These are phyloP conservation scores for Aurantiochytrium sp. DNA, from an alignment of 108 stramenopile species.

Conservation along the genomic window DNA sequence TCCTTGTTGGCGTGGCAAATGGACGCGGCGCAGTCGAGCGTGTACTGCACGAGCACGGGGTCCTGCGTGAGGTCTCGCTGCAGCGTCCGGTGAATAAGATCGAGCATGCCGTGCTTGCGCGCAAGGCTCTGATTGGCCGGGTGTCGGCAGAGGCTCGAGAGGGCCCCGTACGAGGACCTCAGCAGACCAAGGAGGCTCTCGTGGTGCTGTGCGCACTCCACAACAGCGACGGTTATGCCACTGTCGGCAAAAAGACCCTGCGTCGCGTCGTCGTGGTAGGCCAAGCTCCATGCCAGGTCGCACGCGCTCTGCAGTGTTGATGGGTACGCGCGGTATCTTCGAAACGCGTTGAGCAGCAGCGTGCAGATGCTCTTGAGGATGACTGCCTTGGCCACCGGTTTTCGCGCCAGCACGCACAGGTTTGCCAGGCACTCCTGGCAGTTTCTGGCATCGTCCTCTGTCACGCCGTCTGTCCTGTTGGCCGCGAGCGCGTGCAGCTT, in stretches of 20 bases:
- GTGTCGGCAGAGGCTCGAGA: background rate
- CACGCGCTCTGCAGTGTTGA: background rate
- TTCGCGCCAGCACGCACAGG: background rate
- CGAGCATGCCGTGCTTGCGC: background rate
- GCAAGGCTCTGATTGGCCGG: background rate
- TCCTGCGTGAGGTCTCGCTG: background rate
- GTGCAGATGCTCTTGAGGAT: background rate
- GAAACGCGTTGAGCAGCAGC: background rate
- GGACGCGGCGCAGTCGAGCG: background rate
- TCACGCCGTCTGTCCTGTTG: background rate
- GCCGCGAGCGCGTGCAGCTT: background rate
- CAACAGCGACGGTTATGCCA: background rate
- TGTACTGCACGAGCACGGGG: conserved; percentile 11
- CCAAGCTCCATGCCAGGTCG: conserved; percentile 12
- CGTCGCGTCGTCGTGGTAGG: background rate
- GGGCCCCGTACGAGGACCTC: background rate
- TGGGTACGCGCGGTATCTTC: background rate
- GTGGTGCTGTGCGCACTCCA: background rate
- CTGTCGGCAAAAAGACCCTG: background rate
- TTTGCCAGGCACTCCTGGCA: background rate
- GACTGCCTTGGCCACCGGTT: background rate
- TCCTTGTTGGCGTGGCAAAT: conserved; percentile 23
- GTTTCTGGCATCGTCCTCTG: background rate
- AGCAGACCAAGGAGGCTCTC: background rate
- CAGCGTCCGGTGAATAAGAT: background rate